Evolutionary conservation across 2,329 filamentous ascomycete species (phyloP).

Genomic region (Aspergillus sp.): DNA sequence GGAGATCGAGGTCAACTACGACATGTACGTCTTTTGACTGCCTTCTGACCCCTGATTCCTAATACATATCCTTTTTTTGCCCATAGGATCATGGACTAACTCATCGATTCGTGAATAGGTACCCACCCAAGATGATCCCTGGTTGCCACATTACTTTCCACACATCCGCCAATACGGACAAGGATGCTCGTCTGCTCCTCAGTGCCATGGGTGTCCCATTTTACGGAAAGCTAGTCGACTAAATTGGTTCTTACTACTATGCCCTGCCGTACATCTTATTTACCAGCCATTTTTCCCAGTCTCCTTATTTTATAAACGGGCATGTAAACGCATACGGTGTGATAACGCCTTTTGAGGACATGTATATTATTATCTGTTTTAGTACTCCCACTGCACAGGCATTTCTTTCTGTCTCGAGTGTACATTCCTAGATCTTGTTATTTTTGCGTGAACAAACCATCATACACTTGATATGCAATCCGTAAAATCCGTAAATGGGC

Average conservation of each 20-base stretch:
- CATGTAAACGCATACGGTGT: background rate
- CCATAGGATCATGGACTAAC: background rate
- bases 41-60: background rate
- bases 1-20: constrained; percentile 92
- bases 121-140: constrained; percentile 73
- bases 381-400: constrained; percentile 13
- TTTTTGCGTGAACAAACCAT: background rate
- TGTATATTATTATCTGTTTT: constrained; percentile 21
- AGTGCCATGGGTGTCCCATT: constrained; percentile 76
- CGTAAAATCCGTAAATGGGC: no score
- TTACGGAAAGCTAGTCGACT: constrained; percentile 68
- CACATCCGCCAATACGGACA: constrained; percentile 80
- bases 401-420: background rate
- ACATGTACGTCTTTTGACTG: constrained; percentile 63
- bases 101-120: constrained; percentile 41
- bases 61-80: constrained; percentile 3
- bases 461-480: background rate
- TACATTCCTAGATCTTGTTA: background rate
- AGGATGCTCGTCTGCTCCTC: constrained; percentile 76
- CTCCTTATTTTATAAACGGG: background rate
- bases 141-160: constrained; percentile 81
- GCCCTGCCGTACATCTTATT: background rate
- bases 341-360: background rate
- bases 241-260: constrained; percentile 17
- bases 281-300: background rate